Evolutionary conservation across 805 yeast genomes (phyloP).

Genomic region (Sporopachydermia lactativora): DNA sequence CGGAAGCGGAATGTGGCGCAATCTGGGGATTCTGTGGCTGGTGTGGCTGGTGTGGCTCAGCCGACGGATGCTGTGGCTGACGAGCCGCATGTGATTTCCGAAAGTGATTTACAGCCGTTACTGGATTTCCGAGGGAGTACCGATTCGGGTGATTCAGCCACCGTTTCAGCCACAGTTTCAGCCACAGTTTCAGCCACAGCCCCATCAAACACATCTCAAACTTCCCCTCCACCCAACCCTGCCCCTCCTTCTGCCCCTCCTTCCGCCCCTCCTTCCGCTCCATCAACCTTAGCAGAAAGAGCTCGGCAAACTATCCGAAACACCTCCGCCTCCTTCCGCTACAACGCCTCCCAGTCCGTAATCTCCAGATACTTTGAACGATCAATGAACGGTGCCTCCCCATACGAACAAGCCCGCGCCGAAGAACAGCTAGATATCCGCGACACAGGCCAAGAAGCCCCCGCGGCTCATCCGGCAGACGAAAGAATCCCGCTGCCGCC

Average conservation of each 20-base stretch:
- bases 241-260: neutral
- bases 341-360: neutral
- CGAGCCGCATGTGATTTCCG: neutral
- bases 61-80: neutral
- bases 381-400: neutral
- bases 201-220: no score
- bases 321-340: neutral
- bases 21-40: neutral
- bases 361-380: slow-evolving; percentile 1
- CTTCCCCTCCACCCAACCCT: neutral
- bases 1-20: neutral
- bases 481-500: neutral
- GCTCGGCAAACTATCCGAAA: neutral
- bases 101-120: neutral
- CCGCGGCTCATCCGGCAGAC: neutral
- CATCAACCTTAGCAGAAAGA: no score
- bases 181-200: no score
- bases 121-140: no score
- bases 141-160: no score
- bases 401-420: neutral
- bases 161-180: no score
- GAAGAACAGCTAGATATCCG: neutral
- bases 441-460: neutral
- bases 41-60: neutral
- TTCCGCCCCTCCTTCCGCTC: neutral